Conservation (phyloP, 2,329 filamentous ascomycete genomes). For the Aspergillus glaucus region DNA sequence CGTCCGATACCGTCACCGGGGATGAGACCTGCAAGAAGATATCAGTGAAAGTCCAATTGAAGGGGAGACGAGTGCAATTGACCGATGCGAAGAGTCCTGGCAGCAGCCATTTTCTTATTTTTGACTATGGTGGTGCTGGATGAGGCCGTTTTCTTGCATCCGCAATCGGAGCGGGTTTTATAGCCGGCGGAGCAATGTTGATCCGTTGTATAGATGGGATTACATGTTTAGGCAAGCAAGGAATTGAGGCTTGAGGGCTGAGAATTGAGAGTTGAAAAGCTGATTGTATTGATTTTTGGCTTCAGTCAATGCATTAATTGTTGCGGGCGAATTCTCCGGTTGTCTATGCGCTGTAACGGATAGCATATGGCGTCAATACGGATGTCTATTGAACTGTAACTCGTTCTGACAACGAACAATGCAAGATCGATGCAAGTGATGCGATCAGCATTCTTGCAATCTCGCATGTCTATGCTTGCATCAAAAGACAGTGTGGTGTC, state of each 20-base stretch:
- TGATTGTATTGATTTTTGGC: too few species aligned
- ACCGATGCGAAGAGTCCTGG: slow-evolving; percentile 64
- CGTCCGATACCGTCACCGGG: slow-evolving; percentile 97
- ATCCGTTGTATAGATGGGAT: slow-evolving; percentile 7
- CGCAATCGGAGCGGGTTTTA: slow-evolving; percentile 26
- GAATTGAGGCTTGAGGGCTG: not conserved
- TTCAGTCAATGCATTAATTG: too few species aligned
- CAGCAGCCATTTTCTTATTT: slow-evolving; percentile 38
- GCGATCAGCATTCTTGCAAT: too few species aligned
- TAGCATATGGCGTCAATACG: too few species aligned
- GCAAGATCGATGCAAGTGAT: too few species aligned
- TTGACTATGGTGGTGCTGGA: not conserved
- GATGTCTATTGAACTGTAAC: too few species aligned
- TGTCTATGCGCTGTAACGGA: too few species aligned
- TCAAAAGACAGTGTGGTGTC: too few species aligned
- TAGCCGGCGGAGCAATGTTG: slow-evolving; percentile 14
- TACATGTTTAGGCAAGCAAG: not conserved
- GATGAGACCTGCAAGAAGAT: slow-evolving; percentile 65
- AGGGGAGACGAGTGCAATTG: slow-evolving; percentile 21
- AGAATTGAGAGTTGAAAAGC: not conserved
- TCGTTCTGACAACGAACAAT: too few species aligned
- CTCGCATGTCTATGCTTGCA: too few species aligned
- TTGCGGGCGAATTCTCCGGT: too few species aligned
- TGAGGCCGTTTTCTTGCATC: slow-evolving; percentile 6
- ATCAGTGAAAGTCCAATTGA: slow-evolving; percentile 11